Evolutionary conservation across 805 yeast species (phyloP).

Genomic region (Maudiozyma barnettii): DNA sequence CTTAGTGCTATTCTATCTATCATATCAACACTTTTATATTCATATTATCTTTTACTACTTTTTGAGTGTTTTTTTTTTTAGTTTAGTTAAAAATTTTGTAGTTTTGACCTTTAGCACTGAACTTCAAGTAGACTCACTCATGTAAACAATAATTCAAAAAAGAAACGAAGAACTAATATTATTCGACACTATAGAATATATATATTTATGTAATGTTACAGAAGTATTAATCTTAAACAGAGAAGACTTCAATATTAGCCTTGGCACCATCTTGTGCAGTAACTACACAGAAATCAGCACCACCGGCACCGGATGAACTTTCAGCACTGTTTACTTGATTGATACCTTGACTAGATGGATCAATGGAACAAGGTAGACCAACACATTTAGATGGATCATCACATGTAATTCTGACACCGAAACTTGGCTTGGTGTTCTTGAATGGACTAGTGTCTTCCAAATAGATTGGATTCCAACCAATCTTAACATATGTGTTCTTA

Average conservation of each 20-base stretch:
- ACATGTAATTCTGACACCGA: conserved; percentile 68
- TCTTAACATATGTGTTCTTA: conserved; percentile 68
- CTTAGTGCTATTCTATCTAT: no score
- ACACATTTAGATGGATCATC: conserved; percentile 57
- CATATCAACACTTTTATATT: no score
- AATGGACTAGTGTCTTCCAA: conserved; percentile 42
- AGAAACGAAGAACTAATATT: background rate
- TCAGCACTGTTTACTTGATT: conserved; percentile 42
- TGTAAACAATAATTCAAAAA: background rate
- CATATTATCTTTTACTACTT: no score
- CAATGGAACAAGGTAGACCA: conserved; percentile 76
- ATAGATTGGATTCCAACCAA: conserved; percentile 88
- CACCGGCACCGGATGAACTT: conserved; percentile 45
- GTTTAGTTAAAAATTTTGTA: no score
- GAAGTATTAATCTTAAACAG: background rate
- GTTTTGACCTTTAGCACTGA: background rate
- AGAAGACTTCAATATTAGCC: conserved; percentile 67
- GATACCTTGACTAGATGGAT: conserved; percentile 54
- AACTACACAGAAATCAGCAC: conserved; percentile 75
- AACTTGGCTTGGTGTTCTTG: conserved; percentile 45
- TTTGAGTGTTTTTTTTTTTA: no score
- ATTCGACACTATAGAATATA: conserved; percentile 22
- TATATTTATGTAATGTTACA: background rate
- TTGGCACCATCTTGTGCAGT: conserved; percentile 56
- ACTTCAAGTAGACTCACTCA: background rate